A percentile compares a stretch with the other conserved stretches of the same genome.
These are phyloP conservation scores for Rubroshorea leprosula DNA, from an alignment of 345 rosid species.

Conservation along the genomic window DNA sequence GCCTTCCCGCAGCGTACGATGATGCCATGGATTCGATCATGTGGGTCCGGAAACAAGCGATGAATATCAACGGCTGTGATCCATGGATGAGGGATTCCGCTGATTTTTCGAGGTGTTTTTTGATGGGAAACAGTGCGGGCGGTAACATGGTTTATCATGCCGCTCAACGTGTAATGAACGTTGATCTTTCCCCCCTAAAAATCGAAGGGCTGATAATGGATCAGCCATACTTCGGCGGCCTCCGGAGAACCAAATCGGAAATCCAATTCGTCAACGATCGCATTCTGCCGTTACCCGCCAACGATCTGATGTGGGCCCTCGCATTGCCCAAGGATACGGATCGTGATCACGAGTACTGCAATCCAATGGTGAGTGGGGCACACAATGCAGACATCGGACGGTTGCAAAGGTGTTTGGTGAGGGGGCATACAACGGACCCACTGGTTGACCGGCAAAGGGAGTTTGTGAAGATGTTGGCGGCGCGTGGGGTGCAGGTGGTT, in stretches of 20 bases:
- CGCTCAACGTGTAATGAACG: constrained; percentile 38
- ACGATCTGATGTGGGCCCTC: constrained; percentile 63
- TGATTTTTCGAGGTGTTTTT: constrained; percentile 52
- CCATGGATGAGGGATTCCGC: constrained; percentile 57
- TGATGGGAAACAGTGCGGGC: constrained; percentile 72
- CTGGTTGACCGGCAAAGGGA: constrained; percentile 59
- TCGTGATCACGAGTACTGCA: constrained; percentile 71
- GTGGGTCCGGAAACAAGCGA: constrained; percentile 71
- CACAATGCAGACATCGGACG: constrained; percentile 38
- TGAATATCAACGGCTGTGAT: constrained; percentile 33
- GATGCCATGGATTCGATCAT: constrained; percentile 60
- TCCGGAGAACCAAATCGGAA: constrained; percentile 56
- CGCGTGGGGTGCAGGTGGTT: constrained; percentile 56
- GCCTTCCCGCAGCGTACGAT: constrained; percentile 88
- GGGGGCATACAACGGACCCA: constrained; percentile 72
- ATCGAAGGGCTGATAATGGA: constrained; percentile 64
- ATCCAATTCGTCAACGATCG: constrained; percentile 35
- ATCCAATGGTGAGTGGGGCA: constrained; percentile 37
- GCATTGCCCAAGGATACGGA: constrained; percentile 57
- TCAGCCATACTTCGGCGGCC: constrained; percentile 65
- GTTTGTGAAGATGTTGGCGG: constrained; percentile 41
- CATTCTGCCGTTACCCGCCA: constrained; percentile 46
- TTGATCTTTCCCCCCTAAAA: constrained; percentile 39
- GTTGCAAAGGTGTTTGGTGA: constrained; percentile 43
- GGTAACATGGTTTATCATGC: constrained; percentile 67